Percentiles rank a stretch among this genome's conserved stretches.
Conservation (phyloP, 768 basidiomycete genomes). For the Xerocomus spinulosus region DNA sequence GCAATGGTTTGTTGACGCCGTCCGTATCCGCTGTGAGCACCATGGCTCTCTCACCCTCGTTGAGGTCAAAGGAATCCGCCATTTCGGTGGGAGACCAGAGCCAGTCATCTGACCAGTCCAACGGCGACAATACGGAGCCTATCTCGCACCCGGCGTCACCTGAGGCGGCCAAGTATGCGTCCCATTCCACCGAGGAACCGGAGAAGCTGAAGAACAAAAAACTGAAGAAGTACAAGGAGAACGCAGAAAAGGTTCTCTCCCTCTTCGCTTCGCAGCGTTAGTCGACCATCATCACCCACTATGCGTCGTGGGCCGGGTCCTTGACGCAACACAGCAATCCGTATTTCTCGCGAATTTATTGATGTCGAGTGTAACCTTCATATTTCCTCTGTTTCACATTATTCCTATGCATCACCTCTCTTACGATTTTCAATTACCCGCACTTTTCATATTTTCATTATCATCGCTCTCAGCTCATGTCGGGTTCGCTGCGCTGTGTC, state of each 20-base stretch:
- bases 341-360: conserved; percentile 16
- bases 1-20: conserved; percentile 54
- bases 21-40: conserved; percentile 53
- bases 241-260: conserved; percentile 80
- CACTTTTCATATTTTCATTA: conserved; percentile 14
- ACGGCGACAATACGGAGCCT: conserved; percentile 40
- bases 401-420: conserved; percentile 28
- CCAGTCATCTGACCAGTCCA: conserved; percentile 68
- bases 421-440: conserved; percentile 15
- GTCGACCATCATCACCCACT: conserved; percentile 16
- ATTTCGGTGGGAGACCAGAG: conserved; percentile 68
- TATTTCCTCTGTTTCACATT: conserved; percentile 15
- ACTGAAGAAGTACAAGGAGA: conserved; percentile 82
- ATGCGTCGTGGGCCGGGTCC: conserved; percentile 24
- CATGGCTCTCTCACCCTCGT: conserved; percentile 52
- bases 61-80: conserved; percentile 79
- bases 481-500: conserved; percentile 24
- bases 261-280: conserved; percentile 73
- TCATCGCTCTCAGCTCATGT: background rate
- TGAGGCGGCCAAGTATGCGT: conserved; percentile 28
- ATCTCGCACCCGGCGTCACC: conserved; percentile 24
- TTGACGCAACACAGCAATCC: conserved; percentile 11
- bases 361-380: conserved; percentile 21
- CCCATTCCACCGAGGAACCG: conserved; percentile 38
- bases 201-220: conserved; percentile 69